Evolutionary conservation across 345 rosid species (phyloP).

Genomic region (Citrus mangshanensis): DNA sequence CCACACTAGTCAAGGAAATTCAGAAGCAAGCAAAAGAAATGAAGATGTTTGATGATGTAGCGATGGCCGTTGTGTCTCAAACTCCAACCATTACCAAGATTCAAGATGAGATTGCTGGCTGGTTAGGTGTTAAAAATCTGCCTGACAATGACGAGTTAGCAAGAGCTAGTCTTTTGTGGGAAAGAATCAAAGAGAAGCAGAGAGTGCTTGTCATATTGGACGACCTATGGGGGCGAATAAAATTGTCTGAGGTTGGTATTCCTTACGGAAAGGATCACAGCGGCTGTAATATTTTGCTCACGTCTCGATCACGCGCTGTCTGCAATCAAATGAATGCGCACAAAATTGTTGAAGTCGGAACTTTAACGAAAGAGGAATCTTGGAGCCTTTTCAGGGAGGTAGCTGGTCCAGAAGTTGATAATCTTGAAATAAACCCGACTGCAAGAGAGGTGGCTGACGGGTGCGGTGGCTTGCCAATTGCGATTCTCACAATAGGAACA

Average conservation of each 20-base stretch:
- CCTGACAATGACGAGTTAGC: neutral
- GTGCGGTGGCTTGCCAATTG: constrained; percentile 14
- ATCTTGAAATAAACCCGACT: neutral
- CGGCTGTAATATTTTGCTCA: neutral
- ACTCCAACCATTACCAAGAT: constrained; percentile 2
- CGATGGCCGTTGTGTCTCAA: neutral
- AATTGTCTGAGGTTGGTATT: neutral
- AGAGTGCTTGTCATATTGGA: constrained; percentile 12
- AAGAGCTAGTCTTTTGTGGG: neutral
- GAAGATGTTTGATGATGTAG: constrained; percentile 10
- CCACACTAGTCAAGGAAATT: constrained; percentile 18
- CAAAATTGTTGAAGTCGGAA: neutral
- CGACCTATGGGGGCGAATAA: neutral
- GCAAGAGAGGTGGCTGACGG: neutral
- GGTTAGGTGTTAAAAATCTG: neutral
- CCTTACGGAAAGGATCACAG: neutral
- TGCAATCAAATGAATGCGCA: neutral
- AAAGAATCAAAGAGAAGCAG: neutral
- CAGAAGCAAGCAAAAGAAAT: neutral
- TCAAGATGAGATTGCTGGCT: constrained; percentile 8
- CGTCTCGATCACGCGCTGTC: neutral
- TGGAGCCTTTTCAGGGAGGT: constrained; percentile 4
- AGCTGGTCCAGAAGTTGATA: neutral
- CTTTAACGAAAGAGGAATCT: neutral
- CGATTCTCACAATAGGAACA: constrained; percentile 4